Conservation (phyloP, 805 yeast genomes). For the Candida orba region DNA sequence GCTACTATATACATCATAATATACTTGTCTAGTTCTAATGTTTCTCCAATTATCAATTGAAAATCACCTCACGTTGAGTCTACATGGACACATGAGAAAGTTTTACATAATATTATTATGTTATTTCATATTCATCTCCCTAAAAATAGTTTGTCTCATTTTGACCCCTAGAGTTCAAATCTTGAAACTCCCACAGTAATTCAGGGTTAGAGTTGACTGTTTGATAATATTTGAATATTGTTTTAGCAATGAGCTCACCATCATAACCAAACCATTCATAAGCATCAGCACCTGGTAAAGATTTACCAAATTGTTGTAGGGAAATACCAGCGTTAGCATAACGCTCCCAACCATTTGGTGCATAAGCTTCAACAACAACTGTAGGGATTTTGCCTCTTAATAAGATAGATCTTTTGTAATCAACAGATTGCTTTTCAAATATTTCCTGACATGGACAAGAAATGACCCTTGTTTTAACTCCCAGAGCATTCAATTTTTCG, state of each 20-base stretch:
- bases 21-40: too few relatives aligned
- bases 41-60: too few relatives aligned
- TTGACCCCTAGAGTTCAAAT: too few relatives aligned
- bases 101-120: too few relatives aligned
- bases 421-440: conserved; percentile 75
- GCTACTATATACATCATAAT: too few relatives aligned
- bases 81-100: too few relatives aligned
- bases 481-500: conserved; percentile 55
- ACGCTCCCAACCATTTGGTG: conserved; percentile 88
- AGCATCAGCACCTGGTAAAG: conserved; percentile 80
- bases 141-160: too few relatives aligned
- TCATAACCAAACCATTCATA: conserved; percentile 87
- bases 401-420: conserved; percentile 77
- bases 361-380: conserved; percentile 87
- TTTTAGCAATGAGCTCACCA: conserved; percentile 83
- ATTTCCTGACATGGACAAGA: conserved; percentile 91
- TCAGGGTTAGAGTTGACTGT: too few relatives aligned
- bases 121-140: too few relatives aligned
- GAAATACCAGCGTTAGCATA: conserved; percentile 97
- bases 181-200: too few relatives aligned
- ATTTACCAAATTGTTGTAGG: conserved; percentile 92
- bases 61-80: too few relatives aligned
- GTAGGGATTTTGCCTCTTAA: conserved; percentile 88
- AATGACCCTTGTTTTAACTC: conserved; percentile 74
- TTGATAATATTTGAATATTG: conserved; percentile 49